Evolutionary conservation across 441 rosid genomes (phyloP).

Genomic region (Hypseocharis bilobata): DNA sequence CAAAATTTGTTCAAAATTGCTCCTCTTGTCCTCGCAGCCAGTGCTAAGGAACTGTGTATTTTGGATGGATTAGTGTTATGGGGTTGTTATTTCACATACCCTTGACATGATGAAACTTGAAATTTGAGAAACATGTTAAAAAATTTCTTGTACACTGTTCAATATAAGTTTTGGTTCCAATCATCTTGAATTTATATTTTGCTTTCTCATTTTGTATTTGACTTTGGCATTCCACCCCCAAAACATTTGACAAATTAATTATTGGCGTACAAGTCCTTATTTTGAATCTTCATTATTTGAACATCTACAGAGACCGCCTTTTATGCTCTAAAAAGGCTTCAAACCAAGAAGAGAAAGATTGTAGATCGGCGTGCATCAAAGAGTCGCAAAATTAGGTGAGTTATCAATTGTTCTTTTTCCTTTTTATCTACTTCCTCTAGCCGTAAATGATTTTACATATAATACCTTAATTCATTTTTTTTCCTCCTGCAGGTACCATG

Average conservation of each 20-base stretch:
- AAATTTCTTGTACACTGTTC: too few relatives aligned
- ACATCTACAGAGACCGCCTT: constrained; percentile 51
- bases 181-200: not conserved
- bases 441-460: not conserved
- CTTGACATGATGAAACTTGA: not conserved
- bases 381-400: constrained; percentile 74
- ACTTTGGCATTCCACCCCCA: not conserved
- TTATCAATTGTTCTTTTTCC: not conserved
- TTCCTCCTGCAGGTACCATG: constrained; percentile 43
- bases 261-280: not conserved
- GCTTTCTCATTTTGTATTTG: not conserved
- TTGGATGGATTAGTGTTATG: not conserved
- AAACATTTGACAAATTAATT: not conserved
- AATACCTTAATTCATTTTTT: not conserved
- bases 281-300: not conserved
- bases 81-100: too few relatives aligned
- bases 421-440: not conserved
- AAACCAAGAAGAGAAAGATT: constrained; percentile 74
- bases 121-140: too few relatives aligned
- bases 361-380: constrained; percentile 87
- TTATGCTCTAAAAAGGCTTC: constrained; percentile 60
- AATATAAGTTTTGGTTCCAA: not conserved
- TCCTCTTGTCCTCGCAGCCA: not conserved
- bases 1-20: not conserved
- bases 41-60: too few relatives aligned